These are phyloP conservation scores for Trametes cubensis DNA, from an alignment of 768 basidiomycete species.

Conservation along the genomic window DNA sequence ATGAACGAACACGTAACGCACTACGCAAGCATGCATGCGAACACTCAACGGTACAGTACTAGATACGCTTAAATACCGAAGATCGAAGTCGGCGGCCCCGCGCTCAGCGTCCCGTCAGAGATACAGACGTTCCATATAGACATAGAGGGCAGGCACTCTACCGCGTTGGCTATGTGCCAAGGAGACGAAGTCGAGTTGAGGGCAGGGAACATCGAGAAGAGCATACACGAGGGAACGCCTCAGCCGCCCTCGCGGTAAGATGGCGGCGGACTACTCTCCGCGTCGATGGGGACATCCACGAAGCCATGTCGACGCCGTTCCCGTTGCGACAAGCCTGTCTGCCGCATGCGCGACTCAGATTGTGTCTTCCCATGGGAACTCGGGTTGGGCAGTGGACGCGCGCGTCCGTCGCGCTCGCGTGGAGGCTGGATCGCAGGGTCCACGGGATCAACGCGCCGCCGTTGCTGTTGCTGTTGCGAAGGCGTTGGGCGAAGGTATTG, in stretches of 20 bases:
- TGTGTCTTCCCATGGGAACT: neutral
- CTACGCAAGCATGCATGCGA: neutral
- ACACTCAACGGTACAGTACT: neutral
- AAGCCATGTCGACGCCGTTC: conserved; percentile 11
- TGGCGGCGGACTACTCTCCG: conserved; percentile 7
- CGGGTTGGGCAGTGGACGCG: neutral
- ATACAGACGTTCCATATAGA: neutral
- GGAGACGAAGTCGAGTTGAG: neutral
- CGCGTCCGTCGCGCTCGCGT: neutral
- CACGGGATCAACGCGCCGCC: conserved; percentile 20
- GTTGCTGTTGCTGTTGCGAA: neutral
- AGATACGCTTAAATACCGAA: conserved; percentile 3
- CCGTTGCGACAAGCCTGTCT: neutral
- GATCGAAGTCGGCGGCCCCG: neutral
- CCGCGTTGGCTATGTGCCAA: too few species aligned
- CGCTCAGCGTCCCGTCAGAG: neutral
- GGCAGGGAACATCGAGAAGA: neutral
- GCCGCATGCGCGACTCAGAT: neutral
- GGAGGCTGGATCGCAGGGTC: conserved; percentile 16
- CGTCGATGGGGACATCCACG: conserved; percentile 21
- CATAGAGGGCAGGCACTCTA: neutral
- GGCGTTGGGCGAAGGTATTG: neutral
- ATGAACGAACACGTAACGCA: neutral
- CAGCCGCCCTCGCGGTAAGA: conserved; percentile 13
- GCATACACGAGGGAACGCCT: neutral